These are phyloP conservation scores for Penicillium sp. DNA, from an alignment of 2,329 filamentous ascomycete species.

Conservation along the genomic window DNA sequence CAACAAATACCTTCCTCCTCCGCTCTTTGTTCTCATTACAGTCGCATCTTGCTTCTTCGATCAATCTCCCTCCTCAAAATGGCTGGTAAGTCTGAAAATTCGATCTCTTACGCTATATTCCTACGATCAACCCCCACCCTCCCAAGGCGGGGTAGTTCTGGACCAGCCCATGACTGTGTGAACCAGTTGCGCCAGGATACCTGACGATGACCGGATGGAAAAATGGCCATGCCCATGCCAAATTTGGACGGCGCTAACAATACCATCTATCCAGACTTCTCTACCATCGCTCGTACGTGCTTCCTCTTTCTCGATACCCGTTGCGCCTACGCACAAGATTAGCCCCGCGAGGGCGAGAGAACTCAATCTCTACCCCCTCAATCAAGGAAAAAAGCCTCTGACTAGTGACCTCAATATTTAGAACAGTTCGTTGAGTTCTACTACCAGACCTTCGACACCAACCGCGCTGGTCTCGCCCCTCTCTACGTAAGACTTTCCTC, in stretches of 20 bases:
- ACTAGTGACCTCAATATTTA: constrained; percentile 41
- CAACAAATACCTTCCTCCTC: constrained; percentile 24
- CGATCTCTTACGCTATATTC: background rate
- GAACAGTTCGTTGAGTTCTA: constrained; percentile 88
- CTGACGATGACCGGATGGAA: constrained; percentile 3
- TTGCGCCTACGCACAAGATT: constrained; percentile 8
- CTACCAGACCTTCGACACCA: constrained; percentile 79
- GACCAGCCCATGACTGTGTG: constrained; percentile 10
- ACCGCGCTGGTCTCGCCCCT: constrained; percentile 61
- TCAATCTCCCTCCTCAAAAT: constrained; percentile 28
- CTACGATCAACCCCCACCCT: background rate
- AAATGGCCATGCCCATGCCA: background rate
- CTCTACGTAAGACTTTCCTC: constrained; percentile 71
- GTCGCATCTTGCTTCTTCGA: constrained; percentile 20
- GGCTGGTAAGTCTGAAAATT: constrained; percentile 29
- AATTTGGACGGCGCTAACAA: constrained; percentile 12
- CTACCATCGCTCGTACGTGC: constrained; percentile 40
- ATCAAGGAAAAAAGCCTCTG: constrained; percentile 10
- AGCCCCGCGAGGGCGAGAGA: constrained; percentile 5
- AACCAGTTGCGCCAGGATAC: constrained; percentile 17
- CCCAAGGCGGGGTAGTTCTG: constrained; percentile 6
- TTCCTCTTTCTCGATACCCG: background rate
- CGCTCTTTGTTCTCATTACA: constrained; percentile 16
- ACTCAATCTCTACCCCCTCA: background rate
- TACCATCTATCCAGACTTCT: constrained; percentile 33